Conservation (phyloP, 2,329 filamentous ascomycete species). For the Aspergillus udagawae region DNA sequence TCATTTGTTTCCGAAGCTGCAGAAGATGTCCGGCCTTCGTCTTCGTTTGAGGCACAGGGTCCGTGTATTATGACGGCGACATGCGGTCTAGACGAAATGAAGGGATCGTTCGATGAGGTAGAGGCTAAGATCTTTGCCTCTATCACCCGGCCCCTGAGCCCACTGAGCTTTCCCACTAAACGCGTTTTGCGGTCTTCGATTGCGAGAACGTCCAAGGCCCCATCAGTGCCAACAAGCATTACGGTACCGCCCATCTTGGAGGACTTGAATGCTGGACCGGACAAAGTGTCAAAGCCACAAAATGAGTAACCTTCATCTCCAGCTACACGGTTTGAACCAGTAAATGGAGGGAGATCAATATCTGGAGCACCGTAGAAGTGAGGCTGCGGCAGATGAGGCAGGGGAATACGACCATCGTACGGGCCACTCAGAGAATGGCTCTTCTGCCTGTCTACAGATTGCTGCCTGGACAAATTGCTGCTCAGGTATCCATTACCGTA, state of each 20-base stretch:
- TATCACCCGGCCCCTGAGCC: slow-evolving; percentile 73
- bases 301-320: slow-evolving; percentile 63
- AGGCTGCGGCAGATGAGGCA: slow-evolving; percentile 70
- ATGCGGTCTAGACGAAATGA: slow-evolving; percentile 61
- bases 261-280: slow-evolving; percentile 42
- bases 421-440: slow-evolving; percentile 36
- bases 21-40: slow-evolving; percentile 31
- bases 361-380: slow-evolving; percentile 75
- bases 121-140: slow-evolving; percentile 79
- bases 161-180: slow-evolving; percentile 66
- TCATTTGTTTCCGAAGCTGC: slow-evolving; percentile 35
- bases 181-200: slow-evolving; percentile 70
- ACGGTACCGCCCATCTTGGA: slow-evolving; percentile 49
- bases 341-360: slow-evolving; percentile 55
- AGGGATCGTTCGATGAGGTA: slow-evolving; percentile 51
- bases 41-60: slow-evolving; percentile 55
- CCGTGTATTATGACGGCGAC: slow-evolving; percentile 79
- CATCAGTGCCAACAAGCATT: slow-evolving; percentile 77
- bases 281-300: slow-evolving; percentile 74
- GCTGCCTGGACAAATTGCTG: slow-evolving; percentile 34
- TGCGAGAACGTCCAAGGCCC: slow-evolving; percentile 70
- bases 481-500: slow-evolving; percentile 38
- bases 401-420: slow-evolving; percentile 44
- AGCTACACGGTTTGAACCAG: slow-evolving; percentile 19
- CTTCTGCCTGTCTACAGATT: slow-evolving; percentile 36